phyloP scores from a whole-genome alignment of 257 asterid species.

The Primulina eburnea region DNA sequence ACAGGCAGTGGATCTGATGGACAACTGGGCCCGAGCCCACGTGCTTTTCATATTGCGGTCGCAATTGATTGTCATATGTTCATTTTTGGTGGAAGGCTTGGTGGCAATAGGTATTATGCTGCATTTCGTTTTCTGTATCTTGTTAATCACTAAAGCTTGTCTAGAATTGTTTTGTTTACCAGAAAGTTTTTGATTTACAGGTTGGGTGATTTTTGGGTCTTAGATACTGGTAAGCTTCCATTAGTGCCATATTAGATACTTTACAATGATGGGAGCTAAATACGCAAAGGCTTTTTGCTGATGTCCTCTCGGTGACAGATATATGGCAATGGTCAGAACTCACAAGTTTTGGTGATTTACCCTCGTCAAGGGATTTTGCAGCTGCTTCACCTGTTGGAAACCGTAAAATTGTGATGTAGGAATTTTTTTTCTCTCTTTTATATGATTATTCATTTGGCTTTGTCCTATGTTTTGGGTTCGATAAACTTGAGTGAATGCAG shows the following conservation, averaged over 20 bases:
- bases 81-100: conserved; percentile 93
- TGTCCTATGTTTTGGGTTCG: conserved; percentile 22
- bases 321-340: conserved; percentile 99
- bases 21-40: conserved; percentile 73
- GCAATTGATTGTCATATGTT: conserved; percentile 92
- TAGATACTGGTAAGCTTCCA: conserved; percentile 82
- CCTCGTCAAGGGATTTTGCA: conserved; percentile 93
- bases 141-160: conserved; percentile 17
- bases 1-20: conserved; percentile 80
- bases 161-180: conserved; percentile 18
- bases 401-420: conserved; percentile 89
- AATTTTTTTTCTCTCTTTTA: conserved; percentile 12
- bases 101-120: conserved; percentile 63
- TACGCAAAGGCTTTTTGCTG: conserved; percentile 21
- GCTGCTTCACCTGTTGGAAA: conserved; percentile 93
- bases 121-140: conserved; percentile 14
- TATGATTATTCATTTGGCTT: conserved; percentile 21
- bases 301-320: conserved; percentile 42
- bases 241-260: conserved; percentile 14
- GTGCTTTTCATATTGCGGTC: conserved; percentile 90
- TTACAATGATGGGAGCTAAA: conserved; percentile 4
- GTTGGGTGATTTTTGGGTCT: conserved; percentile 98
- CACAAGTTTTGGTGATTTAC: conserved; percentile 95
- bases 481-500: conserved; percentile 40
- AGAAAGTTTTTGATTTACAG: conserved; percentile 44